Evolutionary conservation across 2,329 filamentous ascomycete species (phyloP).

Genomic region (Zymoseptoria ardabiliae): DNA sequence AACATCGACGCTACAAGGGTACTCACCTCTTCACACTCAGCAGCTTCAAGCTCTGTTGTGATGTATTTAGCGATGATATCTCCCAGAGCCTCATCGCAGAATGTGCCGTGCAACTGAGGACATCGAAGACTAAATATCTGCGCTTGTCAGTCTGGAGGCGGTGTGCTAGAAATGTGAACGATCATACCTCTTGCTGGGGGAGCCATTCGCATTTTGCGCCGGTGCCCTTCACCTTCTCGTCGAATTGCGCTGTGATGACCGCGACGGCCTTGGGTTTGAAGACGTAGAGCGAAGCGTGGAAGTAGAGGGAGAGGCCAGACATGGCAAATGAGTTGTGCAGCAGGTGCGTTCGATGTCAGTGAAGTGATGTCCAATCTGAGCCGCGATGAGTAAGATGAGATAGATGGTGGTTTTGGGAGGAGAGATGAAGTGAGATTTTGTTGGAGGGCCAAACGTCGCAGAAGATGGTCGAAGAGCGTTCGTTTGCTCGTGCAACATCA

Average conservation of each 20-base stretch:
- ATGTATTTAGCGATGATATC: constrained; percentile 13
- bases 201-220: constrained; percentile 17
- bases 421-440: not conserved
- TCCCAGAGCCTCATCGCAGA: constrained; percentile 15
- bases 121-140: constrained; percentile 18
- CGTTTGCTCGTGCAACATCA: not conserved
- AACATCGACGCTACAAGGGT: not conserved
- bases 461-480: not conserved
- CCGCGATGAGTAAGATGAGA: not conserved
- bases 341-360: not conserved
- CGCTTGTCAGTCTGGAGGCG: not conserved
- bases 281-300: constrained; percentile 23
- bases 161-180: not conserved
- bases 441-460: not conserved
- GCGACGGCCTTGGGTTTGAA: constrained; percentile 17
- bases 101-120: constrained; percentile 6
- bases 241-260: constrained; percentile 17
- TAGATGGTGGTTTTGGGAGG: not conserved
- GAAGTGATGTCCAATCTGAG: not conserved
- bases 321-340: constrained; percentile 5
- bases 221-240: constrained; percentile 13
- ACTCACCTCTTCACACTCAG: constrained; percentile 12
- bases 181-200: constrained; percentile 9
- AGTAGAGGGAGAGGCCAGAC: constrained; percentile 17
- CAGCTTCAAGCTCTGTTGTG: constrained; percentile 11